Conservation (phyloP, 768 basidiomycete species). For the Exidia glandulosa region DNA sequence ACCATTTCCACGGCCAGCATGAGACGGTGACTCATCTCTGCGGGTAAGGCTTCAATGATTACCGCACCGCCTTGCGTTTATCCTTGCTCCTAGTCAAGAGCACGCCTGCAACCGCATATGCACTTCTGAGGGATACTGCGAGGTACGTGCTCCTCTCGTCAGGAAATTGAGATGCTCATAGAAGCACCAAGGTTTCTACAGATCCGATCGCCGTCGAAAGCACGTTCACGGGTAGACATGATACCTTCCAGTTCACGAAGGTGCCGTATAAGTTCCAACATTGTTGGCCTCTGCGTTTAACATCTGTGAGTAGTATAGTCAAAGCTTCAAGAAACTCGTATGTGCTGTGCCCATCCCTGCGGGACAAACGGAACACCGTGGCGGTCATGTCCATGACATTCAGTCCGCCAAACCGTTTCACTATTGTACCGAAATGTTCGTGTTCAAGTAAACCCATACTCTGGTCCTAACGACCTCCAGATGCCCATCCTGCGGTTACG, state of each 20-base stretch:
- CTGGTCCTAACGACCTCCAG: constrained; percentile 24
- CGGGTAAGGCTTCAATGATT: constrained; percentile 28
- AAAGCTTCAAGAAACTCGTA: constrained; percentile 41
- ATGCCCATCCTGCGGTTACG: constrained; percentile 46
- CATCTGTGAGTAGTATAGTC: constrained; percentile 32
- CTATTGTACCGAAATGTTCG: constrained; percentile 34
- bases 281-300: not conserved
- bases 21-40: constrained; percentile 37
- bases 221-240: constrained; percentile 47
- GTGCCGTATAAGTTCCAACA: constrained; percentile 18
- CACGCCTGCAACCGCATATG: constrained; percentile 38
- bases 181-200: constrained; percentile 34
- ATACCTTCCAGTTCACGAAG: constrained; percentile 57
- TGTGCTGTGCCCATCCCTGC: constrained; percentile 38
- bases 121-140: constrained; percentile 36
- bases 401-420: constrained; percentile 38
- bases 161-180: not conserved
- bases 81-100: constrained; percentile 28
- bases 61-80: not conserved
- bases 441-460: not conserved
- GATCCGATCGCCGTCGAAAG: constrained; percentile 49
- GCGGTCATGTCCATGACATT: constrained; percentile 36
- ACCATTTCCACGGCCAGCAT: constrained; percentile 45
- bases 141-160: constrained; percentile 9
- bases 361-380: constrained; percentile 31